A percentile compares a stretch with the other conserved stretches of the same genome.
phyloP scores from a whole-genome alignment of 495 filamentous ascomycete genomes.

The Hypoxylon rickii region DNA sequence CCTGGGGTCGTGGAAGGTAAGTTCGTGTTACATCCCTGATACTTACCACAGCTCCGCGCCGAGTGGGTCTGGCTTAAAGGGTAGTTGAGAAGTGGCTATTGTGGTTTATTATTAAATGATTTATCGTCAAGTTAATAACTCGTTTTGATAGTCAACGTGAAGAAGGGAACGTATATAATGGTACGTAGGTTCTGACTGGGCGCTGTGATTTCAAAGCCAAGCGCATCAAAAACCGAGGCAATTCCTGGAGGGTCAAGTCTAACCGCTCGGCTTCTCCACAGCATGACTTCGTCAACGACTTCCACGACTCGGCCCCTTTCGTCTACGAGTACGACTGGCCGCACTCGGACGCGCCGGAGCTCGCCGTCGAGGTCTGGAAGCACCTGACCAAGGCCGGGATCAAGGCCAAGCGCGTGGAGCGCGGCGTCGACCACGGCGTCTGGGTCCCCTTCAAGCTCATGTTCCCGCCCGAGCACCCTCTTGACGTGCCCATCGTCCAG shows the following conservation, averaged over 20 bases:
- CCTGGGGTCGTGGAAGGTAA: constrained; percentile 28
- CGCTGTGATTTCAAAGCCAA: too few species aligned
- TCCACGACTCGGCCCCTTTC: constrained; percentile 26
- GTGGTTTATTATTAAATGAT: not conserved
- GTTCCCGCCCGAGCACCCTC: constrained; percentile 21
- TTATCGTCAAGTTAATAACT: not conserved
- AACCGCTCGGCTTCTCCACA: not conserved
- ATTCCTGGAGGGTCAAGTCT: not conserved
- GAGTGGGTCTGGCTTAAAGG: too few species aligned
- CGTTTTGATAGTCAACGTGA: constrained; percentile 21
- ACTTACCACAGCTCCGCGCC: too few species aligned
- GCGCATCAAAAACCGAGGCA: too few species aligned
- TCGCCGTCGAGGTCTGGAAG: constrained; percentile 16
- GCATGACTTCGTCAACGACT: constrained; percentile 30
- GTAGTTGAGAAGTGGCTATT: too few species aligned
- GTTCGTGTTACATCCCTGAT: too few species aligned
- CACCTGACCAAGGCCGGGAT: constrained; percentile 19
- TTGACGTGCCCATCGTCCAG: constrained; percentile 24
- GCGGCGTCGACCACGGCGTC: constrained; percentile 27
- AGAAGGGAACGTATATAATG: constrained; percentile 24
- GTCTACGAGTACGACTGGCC: constrained; percentile 31
- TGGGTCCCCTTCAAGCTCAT: constrained; percentile 30
- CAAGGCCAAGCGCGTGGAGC: constrained; percentile 24
- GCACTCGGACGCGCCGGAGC: constrained; percentile 17
- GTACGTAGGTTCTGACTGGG: too few species aligned